Evolutionary conservation across 2,329 filamentous ascomycete species (phyloP), one percentile per base, ranked within the genome.

Genomic region (Beauveria bassiana): DNA sequence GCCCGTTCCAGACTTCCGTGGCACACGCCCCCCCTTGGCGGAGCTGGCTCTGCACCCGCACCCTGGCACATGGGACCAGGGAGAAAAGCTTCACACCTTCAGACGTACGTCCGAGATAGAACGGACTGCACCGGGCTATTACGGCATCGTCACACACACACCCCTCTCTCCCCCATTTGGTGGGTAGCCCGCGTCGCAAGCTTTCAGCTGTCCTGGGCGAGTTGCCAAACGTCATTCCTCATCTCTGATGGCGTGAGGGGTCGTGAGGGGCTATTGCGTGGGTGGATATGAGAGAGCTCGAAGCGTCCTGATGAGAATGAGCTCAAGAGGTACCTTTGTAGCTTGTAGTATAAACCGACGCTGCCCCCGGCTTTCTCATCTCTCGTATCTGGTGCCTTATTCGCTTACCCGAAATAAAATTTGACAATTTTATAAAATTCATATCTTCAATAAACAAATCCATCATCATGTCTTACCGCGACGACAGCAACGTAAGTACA

Each of bases 391-490:
- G 31, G 38, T 20, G 16, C 12, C 8, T 50, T 28, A 45, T 59
- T 52, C 56, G 16, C 47, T 59, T 47, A 59, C 31, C 16, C 12
- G 24, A 16, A 1, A 22, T 22, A 22, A 22, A 22, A 22, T 22
- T 22, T 22, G 2, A 7, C 10, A 46, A n/a, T n/a, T 53, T 20
- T n/a, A 34, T 46, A 22, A 28, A 20, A 10, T 22, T 14, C 6
- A 28, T n/a, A 43, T 18, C 24, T 4, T 3, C 34, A 14, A 38
- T 22, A 22, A 22, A 22, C 20, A 3, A 20, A 49, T 24, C 4
- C 14, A 40, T 65, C 67, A 75, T 40, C 60, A 78, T 81, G 79
- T 81, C 79, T 75, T 79, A 77, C 75, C 71, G 73, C 68, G 70
- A 74, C 74, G 72, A 73, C 62, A 65, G 68, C 62, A 56, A 72